phyloP scores from a whole-genome alignment of 495 filamentous ascomycete species.

The Neurospora cerealis region DNA sequence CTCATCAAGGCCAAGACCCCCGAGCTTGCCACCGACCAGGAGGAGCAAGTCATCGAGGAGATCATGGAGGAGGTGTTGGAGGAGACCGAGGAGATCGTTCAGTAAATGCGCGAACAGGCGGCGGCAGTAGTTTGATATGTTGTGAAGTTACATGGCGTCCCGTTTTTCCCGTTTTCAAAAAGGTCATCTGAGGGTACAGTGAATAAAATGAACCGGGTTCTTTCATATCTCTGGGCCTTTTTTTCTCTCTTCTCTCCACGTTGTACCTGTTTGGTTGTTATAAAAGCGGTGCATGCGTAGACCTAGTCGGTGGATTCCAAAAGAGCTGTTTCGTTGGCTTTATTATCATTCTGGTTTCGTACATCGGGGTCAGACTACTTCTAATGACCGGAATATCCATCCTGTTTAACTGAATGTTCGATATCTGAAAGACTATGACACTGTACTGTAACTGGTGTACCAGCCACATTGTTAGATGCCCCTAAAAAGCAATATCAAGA shows the following conservation, averaged over 20 bases:
- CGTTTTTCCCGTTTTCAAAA: background rate
- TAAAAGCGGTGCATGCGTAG: background rate
- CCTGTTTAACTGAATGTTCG: background rate
- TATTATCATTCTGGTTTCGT: background rate
- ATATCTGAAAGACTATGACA: background rate
- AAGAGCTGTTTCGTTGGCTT: background rate
- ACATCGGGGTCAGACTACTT: background rate
- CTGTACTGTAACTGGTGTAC: background rate
- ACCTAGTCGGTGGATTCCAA: background rate
- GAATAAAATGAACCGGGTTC: background rate
- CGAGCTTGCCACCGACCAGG: slow-evolving; percentile 44
- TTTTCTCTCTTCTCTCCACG: background rate
- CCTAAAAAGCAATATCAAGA: background rate
- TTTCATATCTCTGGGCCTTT: background rate
- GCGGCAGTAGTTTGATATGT: background rate
- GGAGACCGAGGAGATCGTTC: slow-evolving; percentile 70
- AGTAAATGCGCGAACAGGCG: slow-evolving; percentile 6
- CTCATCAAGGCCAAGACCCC: slow-evolving; percentile 37
- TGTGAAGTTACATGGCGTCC: background rate
- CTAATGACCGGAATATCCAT: background rate
- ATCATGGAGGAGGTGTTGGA: slow-evolving; percentile 91
- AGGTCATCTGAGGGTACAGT: background rate
- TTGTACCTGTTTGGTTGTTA: background rate
- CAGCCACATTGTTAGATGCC: background rate
- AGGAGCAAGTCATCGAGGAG: slow-evolving; percentile 71